phyloP scores from a whole-genome alignment of 1,139 yeast species.

The Candida gigantensis region DNA sequence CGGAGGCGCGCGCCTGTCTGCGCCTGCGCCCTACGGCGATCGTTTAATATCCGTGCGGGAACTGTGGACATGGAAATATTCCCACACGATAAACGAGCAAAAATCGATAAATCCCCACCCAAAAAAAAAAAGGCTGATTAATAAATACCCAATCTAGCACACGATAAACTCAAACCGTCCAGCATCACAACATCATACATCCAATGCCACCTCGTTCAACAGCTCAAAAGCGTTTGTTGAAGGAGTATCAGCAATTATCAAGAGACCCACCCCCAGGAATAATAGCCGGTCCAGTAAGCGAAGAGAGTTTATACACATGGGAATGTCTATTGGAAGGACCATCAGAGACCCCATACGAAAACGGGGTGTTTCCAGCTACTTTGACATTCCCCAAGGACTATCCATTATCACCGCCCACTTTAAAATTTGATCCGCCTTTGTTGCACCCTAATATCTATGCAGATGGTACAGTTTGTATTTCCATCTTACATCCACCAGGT shows the following conservation, averaged over 20 bases:
- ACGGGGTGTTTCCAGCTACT: slow-evolving; percentile 87
- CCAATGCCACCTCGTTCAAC: slow-evolving; percentile 59
- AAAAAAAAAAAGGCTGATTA: no score
- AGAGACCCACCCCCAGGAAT: slow-evolving; percentile 94
- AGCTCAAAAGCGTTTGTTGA: slow-evolving; percentile 82
- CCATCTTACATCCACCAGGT: slow-evolving; percentile 93
- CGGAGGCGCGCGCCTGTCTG: neutral
- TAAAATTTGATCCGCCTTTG: slow-evolving; percentile 81
- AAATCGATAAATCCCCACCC: no score
- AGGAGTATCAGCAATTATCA: slow-evolving; percentile 83
- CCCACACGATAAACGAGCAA: no score
- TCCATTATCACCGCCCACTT: slow-evolving; percentile 87
- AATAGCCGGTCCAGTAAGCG: slow-evolving; percentile 86
- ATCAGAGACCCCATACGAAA: slow-evolving; percentile 87
- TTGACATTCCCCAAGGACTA: slow-evolving; percentile 86
- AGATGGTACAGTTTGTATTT: slow-evolving; percentile 94
- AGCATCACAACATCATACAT: no score
- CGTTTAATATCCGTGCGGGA: no score
- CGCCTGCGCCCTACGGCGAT: no score
- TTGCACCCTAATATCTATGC: slow-evolving; percentile 92
- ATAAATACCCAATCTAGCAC: no score
- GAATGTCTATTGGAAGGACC: slow-evolving; percentile 93
- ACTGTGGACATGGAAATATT: no score
- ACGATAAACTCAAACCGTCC: neutral
- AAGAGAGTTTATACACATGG: slow-evolving; percentile 84